These are phyloP conservation scores for Naganishia randhawae DNA, from an alignment of 768 basidiomycete species.

Conservation along the genomic window DNA sequence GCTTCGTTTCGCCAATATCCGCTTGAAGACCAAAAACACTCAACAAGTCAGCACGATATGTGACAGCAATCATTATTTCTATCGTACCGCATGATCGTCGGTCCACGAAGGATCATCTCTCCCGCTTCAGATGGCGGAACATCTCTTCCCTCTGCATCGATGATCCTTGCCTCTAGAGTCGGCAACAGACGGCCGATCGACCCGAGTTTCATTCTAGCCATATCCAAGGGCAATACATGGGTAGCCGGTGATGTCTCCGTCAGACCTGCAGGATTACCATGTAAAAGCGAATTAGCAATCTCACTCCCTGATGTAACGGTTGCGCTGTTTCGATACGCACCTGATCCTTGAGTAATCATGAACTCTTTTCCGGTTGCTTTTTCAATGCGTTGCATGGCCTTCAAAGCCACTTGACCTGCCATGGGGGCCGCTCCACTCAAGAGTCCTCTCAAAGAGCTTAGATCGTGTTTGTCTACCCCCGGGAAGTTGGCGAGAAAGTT, in stretches of 20 bases:
- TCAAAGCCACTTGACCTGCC: conserved; percentile 60
- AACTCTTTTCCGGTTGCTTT: conserved; percentile 9
- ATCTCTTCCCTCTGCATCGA: conserved; percentile 59
- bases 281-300: not conserved
- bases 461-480: conserved; percentile 62
- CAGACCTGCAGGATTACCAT: conserved; percentile 8
- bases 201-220: conserved; percentile 59
- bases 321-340: too few relatives aligned
- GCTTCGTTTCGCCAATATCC: conserved; percentile 71
- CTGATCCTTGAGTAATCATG: conserved; percentile 57
- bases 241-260: conserved; percentile 31
- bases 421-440: conserved; percentile 79
- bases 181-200: conserved; percentile 67
- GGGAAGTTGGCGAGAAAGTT: conserved; percentile 69
- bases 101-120: conserved; percentile 77
- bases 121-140: conserved; percentile 59
- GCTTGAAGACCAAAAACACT: not conserved
- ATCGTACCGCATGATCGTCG: conserved; percentile 68
- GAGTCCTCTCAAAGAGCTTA: conserved; percentile 60
- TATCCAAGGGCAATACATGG: conserved; percentile 41
- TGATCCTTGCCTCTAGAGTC: conserved; percentile 69
- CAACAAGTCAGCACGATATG: conserved; percentile 5
- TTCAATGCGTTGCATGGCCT: conserved; percentile 53
- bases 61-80: too few relatives aligned
- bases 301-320: too few relatives aligned